A percentile compares a stretch with the other conserved stretches of the same genome.
Conservation (phyloP, 1,139 yeast species). For the Candida smagusa region DNA sequence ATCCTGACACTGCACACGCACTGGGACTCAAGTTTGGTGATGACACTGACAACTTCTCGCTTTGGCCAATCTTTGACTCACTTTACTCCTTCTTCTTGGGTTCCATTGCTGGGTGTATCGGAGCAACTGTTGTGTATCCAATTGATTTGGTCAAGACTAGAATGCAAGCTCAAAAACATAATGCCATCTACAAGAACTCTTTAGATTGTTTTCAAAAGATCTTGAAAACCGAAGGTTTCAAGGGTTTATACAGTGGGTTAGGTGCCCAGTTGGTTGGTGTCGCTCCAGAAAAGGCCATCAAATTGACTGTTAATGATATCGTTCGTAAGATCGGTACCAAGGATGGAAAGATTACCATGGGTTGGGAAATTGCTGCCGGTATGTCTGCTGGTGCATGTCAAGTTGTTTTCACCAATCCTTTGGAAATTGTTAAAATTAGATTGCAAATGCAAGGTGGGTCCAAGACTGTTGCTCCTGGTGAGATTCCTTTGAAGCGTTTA, state of each 20-base stretch:
- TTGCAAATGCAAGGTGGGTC: conserved; percentile 89
- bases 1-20: conserved; percentile 28
- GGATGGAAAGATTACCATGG: conserved; percentile 57
- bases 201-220: conserved; percentile 84
- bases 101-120: conserved; percentile 95
- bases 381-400: conserved; percentile 96
- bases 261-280: conserved; percentile 96
- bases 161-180: conserved; percentile 91
- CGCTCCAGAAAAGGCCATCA: conserved; percentile 97
- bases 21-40: conserved; percentile 24
- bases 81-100: conserved; percentile 87
- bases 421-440: conserved; percentile 93
- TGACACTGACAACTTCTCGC: conserved; percentile 40
- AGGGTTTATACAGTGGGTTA: conserved; percentile 90
- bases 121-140: conserved; percentile 97
- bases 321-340: conserved; percentile 72
- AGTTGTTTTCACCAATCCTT: conserved; percentile 92
- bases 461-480: conserved; percentile 41
- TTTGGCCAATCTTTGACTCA: conserved; percentile 72
- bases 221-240: conserved; percentile 70
- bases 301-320: conserved; percentile 88
- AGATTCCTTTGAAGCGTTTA: conserved; percentile 44
- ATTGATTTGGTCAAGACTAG: conserved; percentile 95
- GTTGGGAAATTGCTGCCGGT: conserved; percentile 83
- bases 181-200: conserved; percentile 74